A percentile compares a stretch with the other conserved stretches of the same genome.
Evolutionary conservation across 2,329 filamentous ascomycete species (phyloP).

Genomic region (Colletotrichum chrysophilum): DNA sequence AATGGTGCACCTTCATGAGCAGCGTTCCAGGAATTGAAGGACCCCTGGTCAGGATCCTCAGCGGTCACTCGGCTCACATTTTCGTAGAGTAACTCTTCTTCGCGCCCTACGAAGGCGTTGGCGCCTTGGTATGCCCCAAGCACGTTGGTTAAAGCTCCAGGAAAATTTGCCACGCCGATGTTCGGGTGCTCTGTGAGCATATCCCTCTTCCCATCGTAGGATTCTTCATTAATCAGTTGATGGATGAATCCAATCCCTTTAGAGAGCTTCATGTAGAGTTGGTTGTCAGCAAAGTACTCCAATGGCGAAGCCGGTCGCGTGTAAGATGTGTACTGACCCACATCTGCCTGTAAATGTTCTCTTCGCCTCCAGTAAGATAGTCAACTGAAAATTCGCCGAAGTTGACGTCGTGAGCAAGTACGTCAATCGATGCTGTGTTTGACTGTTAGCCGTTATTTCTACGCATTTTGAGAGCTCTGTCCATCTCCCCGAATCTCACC

Average conservation of each 20-base stretch:
- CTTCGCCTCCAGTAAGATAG: background rate
- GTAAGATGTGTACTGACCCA: background rate
- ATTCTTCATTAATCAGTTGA: background rate
- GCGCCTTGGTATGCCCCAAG: background rate
- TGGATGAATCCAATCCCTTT: background rate
- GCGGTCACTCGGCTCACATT: background rate
- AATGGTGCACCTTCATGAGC: background rate
- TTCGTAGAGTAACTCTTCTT: background rate
- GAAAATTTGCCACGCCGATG: background rate
- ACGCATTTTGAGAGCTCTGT: background rate
- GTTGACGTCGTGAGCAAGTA: background rate
- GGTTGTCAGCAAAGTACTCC: background rate
- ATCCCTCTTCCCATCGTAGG: background rate
- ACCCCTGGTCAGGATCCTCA: background rate
- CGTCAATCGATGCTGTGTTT: background rate
- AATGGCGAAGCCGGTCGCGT: background rate
- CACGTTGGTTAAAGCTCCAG: background rate
- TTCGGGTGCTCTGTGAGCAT: background rate
- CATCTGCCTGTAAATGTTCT: background rate
- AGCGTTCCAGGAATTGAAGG: background rate
- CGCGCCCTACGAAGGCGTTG: background rate
- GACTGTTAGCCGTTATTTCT: rapidly evolving
- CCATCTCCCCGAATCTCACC: background rate
- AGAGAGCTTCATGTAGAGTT: background rate
- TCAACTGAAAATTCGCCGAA: background rate